Percentiles rank a stretch among this genome's conserved stretches.
phyloP scores from a whole-genome alignment of 495 filamentous ascomycete species.

The Neurospora sp. region DNA sequence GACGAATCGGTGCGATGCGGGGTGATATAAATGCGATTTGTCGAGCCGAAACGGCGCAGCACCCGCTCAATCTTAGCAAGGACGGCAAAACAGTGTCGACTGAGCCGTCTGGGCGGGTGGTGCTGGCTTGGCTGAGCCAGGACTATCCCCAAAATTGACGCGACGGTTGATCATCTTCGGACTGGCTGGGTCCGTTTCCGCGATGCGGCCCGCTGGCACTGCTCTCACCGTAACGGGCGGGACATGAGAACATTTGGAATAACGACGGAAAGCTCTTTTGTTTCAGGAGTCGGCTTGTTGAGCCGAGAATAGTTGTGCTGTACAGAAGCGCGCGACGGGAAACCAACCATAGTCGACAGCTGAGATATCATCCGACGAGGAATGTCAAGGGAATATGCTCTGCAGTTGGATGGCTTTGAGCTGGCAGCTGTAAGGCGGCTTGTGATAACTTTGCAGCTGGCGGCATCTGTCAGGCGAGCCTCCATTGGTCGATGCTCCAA shows the following conservation, averaged over 20 bases:
- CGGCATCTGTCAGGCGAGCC: background rate
- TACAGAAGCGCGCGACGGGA: background rate
- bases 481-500: background rate
- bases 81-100: background rate
- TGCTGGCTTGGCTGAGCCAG: background rate
- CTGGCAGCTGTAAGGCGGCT: background rate
- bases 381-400: background rate
- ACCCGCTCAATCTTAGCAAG: background rate
- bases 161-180: background rate
- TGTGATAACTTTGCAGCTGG: background rate
- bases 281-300: background rate
- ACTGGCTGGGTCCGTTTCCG: background rate
- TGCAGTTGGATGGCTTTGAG: background rate
- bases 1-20: background rate
- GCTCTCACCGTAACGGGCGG: background rate
- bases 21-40: background rate
- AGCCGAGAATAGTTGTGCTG: background rate
- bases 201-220: background rate
- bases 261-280: background rate
- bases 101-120: background rate
- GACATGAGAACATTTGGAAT: background rate
- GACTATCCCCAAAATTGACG: background rate
- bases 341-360: background rate
- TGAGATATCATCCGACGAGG: background rate
- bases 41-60: background rate